Evolutionary conservation across 2,329 filamentous ascomycete genomes (phyloP), one percentile per base, ranked within the genome.

Genomic region (Pseudocercospora pini-densiflorae): DNA sequence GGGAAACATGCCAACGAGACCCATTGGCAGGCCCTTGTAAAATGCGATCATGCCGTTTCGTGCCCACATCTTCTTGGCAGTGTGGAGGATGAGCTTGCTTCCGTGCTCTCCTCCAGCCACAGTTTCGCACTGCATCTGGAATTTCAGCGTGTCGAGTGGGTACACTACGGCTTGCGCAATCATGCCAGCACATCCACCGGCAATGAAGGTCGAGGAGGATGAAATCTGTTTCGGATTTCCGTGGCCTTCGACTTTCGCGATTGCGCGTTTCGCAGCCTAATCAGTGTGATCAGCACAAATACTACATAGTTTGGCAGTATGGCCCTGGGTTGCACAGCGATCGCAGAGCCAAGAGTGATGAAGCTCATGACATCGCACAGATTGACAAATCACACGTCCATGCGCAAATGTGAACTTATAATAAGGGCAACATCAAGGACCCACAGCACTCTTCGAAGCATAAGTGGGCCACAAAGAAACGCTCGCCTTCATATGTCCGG

Each of bases 121-220:
- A 0, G 92, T 96, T 77, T 97, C 93, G 76, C 94, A 98, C 83
- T 99, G 95, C 83, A 99, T 92, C 69, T 92, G 91, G 75, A 89
- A 88, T 78, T 94, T 94, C 59, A 93, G 83, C 0, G 91, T 93
- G 78, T 97, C 94, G 47, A 97, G 86, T 10, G 94, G 94, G 73
- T 99, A 99, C n/a, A 98, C 93, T 70, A 90, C 93, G 72, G 96
- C 93, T 78, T 99, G 95, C 60, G 94, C 93, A 67, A 97, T 89
- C 88, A 98, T 97, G 75, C 95, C 94, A 73, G 93, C 94, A 69
- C 95, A 83, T 66, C 95, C 95, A 71, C 95, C 95, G 16, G 94
- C 92, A 55, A 94, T 84, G 77, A 98, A 98, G 76, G 96, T 96
- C 6, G 93, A 96, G 74, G 89, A 90, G 1, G 91, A 89, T 70